Evolutionary conservation across 2,329 filamentous ascomycete species (phyloP), one percentile per base, ranked within the genome.

Genomic region (Botrytis byssoidea): DNA sequence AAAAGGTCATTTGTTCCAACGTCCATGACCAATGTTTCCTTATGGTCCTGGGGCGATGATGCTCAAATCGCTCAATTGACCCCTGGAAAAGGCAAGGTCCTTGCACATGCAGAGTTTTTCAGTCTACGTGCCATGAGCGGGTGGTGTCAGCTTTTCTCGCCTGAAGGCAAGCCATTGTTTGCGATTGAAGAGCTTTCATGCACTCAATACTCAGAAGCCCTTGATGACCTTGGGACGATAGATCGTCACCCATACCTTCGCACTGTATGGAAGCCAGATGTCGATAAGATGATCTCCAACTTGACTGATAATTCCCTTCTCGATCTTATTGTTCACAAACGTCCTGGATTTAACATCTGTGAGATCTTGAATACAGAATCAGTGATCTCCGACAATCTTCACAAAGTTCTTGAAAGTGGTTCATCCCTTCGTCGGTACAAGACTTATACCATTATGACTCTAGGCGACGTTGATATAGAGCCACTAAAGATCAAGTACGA

Each of bases 171-270:
- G 55, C 68, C 55, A 12, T 48, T 70, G 20, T 46, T 70, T 20
- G 68, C 61, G 40, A 70, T 70, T 16, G n/a, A 44, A 70, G 35
- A 61, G 1, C 35, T 63, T 1, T 35, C 10, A 14, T 63, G 68
- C 20, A 70, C 55, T 32, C 67, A 70, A 22, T 70, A 70, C 4
- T 42, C 67, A 5, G 67, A 70, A 37, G 67, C 51, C 18, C 29
- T 70, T 25, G 67, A 70, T 44, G 40, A 70, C 9, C n/a, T 70
- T 32, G 55, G 67, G 35, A 70, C 37, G 8, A 35, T 29, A 12
- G 67, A 70, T 66, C 70, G 70, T 64, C 59, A 71, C 12, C 70
- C 60, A n/a, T 71, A 71, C 37, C 59, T 71, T 16, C 44, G 61
- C 9, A 66, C 70, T 40, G n/a, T 65, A 18, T 71, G 70, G 70